phyloP scores from a whole-genome alignment of 2,329 filamentous ascomycete genomes.

The Phialocephala sp. region DNA sequence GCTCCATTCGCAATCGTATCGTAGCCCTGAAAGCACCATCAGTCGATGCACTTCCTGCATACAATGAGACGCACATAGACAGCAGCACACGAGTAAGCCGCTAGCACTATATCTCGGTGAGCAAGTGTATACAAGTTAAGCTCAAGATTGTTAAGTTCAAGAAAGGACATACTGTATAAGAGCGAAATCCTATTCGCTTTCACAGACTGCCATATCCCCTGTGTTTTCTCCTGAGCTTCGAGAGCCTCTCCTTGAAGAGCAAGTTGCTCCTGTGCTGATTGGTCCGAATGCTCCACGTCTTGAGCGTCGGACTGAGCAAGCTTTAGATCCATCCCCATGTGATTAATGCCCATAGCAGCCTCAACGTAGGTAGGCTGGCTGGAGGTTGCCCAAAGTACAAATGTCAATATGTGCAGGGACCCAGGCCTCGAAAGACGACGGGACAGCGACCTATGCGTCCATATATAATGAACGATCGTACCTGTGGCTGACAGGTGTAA shows the following conservation, averaged over 20 bases:
- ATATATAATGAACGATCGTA: slow-evolving; percentile 1
- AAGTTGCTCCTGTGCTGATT: slow-evolving; percentile 18
- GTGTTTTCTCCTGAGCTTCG: slow-evolving; percentile 23
- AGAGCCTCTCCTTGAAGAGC: slow-evolving; percentile 26
- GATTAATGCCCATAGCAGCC: not conserved
- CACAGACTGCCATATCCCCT: slow-evolving; percentile 27
- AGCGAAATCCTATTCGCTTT: slow-evolving; percentile 23
- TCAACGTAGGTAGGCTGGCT: not conserved
- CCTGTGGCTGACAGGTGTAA: not conserved
- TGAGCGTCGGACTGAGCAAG: not conserved
- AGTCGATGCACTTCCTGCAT: not conserved
- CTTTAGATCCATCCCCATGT: not conserved
- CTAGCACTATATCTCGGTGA: slow-evolving; percentile 22
- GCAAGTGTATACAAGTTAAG: not conserved
- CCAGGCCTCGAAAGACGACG: not conserved
- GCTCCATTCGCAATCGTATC: slow-evolving; percentile 32
- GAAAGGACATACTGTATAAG: slow-evolving; percentile 20
- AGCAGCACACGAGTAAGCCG: slow-evolving; percentile 30
- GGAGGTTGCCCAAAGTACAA: not conserved
- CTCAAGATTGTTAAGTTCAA: not conserved
- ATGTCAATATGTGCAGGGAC: not conserved
- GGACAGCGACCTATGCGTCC: not conserved
- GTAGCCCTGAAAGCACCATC: slow-evolving; percentile 20
- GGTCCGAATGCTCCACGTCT: slow-evolving; percentile 6
- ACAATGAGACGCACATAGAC: slow-evolving; percentile 22